A percentile compares a stretch with the other conserved stretches of the same genome.
Conservation (phyloP, 129 eudicot genomes). For the Helichrysum umbraculigerum region DNA sequence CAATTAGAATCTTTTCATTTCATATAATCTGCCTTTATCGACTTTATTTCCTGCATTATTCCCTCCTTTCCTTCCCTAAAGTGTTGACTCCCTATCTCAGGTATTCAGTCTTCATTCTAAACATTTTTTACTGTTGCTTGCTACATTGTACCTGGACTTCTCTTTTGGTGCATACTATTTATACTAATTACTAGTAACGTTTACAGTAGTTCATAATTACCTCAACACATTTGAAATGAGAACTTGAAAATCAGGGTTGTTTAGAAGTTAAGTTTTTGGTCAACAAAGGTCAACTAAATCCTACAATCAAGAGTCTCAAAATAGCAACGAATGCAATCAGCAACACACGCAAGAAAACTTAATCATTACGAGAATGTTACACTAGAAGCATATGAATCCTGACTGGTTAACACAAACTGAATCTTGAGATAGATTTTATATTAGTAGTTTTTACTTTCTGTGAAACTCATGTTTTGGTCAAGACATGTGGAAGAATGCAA, state of each 20-base stretch:
- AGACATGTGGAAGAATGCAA: background rate
- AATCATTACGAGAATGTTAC: conserved; percentile 15
- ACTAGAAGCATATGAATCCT: conserved; percentile 8
- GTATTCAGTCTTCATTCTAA: background rate
- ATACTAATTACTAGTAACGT: conserved; percentile 10
- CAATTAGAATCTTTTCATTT: conserved; percentile 41
- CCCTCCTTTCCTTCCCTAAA: conserved; percentile 32
- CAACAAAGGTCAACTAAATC: background rate
- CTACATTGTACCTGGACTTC: conserved; percentile 37
- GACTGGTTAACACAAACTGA: background rate
- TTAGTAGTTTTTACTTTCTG: background rate
- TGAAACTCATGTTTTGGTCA: background rate
- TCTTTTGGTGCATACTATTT: conserved; percentile 24
- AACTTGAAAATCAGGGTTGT: background rate
- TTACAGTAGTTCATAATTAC: conserved; percentile 6
- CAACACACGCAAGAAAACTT: conserved; percentile 4
- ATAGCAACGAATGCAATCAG: conserved; percentile 1
- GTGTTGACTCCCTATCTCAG: conserved; percentile 23
- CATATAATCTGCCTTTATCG: conserved; percentile 38
- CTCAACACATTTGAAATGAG: background rate
- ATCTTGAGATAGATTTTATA: background rate
- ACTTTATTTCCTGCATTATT: conserved; percentile 39
- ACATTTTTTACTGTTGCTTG: conserved; percentile 26
- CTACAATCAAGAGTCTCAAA: conserved; percentile 20
- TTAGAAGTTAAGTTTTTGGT: conserved; percentile 4